Conservation (phyloP, 257 asterid species). For the Jacaranda copaia region DNA sequence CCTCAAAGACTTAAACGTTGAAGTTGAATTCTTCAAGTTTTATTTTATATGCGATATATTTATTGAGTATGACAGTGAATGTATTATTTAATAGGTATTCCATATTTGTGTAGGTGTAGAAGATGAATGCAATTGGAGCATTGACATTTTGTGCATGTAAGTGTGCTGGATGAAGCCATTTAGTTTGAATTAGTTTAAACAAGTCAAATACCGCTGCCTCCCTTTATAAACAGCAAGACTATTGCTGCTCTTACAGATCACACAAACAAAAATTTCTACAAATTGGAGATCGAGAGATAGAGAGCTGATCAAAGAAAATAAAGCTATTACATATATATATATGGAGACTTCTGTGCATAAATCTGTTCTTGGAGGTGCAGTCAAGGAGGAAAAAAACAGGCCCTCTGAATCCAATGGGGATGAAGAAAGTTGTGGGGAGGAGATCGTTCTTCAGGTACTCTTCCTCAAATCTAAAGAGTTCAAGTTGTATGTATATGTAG, state of each 20-base stretch:
- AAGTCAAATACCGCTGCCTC: conserved; percentile 73
- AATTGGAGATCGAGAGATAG: conserved; percentile 30
- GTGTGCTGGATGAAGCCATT: conserved; percentile 59
- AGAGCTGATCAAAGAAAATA: background rate
- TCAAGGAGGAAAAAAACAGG: conserved; percentile 47
- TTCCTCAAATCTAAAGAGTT: background rate
- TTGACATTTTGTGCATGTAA: conserved; percentile 65
- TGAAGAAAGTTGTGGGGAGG: conserved; percentile 52
- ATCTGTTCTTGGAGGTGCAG: conserved; percentile 39
- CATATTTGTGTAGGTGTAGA: conserved; percentile 1
- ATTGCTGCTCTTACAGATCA: conserved; percentile 40
- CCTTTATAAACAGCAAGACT: conserved; percentile 53
- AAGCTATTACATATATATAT: conserved; percentile 34
- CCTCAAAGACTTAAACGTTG: conserved; percentile 88
- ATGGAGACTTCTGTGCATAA: conserved; percentile 61
- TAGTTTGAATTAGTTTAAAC: conserved; percentile 57
- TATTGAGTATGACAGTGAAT: conserved; percentile 47
- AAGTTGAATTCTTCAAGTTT: conserved; percentile 79
- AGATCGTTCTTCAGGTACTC: conserved; percentile 61
- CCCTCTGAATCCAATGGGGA: conserved; percentile 46
- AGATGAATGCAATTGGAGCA: conserved; percentile 51
- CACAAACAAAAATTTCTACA: background rate
- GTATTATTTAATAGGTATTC: conserved; percentile 23
- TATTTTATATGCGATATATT: conserved; percentile 36
- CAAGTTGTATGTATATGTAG: background rate